phyloP scores from a whole-genome alignment of 1,284 basidiomycete genomes.

The Leccinum griseonigrum region DNA sequence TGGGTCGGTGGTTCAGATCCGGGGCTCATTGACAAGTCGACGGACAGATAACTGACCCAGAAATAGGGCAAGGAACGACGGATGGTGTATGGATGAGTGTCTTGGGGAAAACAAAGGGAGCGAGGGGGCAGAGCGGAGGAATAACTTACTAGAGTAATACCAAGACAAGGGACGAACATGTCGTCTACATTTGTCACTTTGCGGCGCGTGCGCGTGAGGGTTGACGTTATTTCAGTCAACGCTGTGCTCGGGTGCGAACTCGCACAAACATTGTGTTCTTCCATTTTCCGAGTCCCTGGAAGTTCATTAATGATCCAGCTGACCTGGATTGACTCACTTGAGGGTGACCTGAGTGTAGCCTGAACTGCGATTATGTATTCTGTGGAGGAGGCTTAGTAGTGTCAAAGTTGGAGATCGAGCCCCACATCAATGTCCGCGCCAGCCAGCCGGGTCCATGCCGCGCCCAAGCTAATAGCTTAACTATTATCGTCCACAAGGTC shows the following conservation, averaged over 20 bases:
- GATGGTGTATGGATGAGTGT: conserved; percentile 3
- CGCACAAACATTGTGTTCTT: not conserved
- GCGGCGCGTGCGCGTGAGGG: not conserved
- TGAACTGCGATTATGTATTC: not conserved
- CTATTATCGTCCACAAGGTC: not conserved
- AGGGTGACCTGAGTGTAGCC: not conserved
- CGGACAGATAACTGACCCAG: not conserved
- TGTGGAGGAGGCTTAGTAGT: not conserved
- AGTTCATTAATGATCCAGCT: not conserved
- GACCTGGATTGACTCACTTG: not conserved
- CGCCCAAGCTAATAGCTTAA: not conserved
- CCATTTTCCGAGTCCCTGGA: not conserved
- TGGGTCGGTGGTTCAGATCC: not conserved
- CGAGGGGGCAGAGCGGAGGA: conserved; percentile 5
- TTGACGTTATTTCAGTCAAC: conserved; percentile 20
- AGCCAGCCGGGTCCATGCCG: conserved; percentile 13
- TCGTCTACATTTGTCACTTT: conserved; percentile 5
- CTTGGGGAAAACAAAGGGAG: not conserved
- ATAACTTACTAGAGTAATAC: conserved; percentile 5
- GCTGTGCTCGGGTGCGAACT: not conserved
- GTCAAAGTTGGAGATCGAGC: conserved; percentile 1
- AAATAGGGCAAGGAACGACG: conserved; percentile 1
- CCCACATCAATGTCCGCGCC: not conserved
- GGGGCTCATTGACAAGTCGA: conserved; percentile 15
- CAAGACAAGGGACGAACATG: conserved; percentile 7